phyloP scores from a whole-genome alignment of 2,329 filamentous ascomycete genomes.

The Ophiostoma sp. region DNA sequence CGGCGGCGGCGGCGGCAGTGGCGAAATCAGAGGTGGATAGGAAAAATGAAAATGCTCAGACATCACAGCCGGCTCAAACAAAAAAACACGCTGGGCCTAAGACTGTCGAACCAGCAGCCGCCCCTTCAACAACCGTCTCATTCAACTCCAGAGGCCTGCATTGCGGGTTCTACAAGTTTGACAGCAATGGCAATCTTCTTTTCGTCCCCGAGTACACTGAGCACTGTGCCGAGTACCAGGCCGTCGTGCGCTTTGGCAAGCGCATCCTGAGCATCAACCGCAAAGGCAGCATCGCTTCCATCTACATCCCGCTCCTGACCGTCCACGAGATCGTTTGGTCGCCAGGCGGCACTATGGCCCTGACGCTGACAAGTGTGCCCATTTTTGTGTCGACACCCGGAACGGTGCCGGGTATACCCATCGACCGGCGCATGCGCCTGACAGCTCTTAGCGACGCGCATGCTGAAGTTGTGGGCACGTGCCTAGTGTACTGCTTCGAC shows the following conservation, averaged over 20 bases:
- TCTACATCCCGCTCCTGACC: constrained; percentile 48
- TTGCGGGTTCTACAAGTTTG: constrained; percentile 46
- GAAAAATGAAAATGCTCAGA: no score
- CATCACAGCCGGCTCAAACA: not conserved
- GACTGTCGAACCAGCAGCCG: not conserved
- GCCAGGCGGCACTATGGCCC: constrained; percentile 38
- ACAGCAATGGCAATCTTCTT: constrained; percentile 32
- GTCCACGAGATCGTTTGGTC: constrained; percentile 44
- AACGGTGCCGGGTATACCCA: constrained; percentile 14
- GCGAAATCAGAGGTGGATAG: not conserved
- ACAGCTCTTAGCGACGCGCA: constrained; percentile 33
- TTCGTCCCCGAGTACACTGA: constrained; percentile 42
- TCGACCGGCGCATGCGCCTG: constrained; percentile 29
- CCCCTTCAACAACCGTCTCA: constrained; percentile 18
- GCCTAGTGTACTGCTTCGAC: constrained; percentile 42
- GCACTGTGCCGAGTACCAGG: constrained; percentile 31
- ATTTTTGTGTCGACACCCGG: constrained; percentile 38
- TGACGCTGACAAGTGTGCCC: constrained; percentile 47
- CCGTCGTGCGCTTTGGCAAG: constrained; percentile 41
- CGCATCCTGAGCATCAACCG: constrained; percentile 39
- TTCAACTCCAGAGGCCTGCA: constrained; percentile 26
- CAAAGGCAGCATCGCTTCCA: constrained; percentile 31
- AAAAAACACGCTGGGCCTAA: not conserved
- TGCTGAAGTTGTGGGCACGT: constrained; percentile 37
- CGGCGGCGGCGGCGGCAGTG: not conserved